Base-by-base conservation (phyloP, 306 rosid species). In the Prunus mira region DNA sequence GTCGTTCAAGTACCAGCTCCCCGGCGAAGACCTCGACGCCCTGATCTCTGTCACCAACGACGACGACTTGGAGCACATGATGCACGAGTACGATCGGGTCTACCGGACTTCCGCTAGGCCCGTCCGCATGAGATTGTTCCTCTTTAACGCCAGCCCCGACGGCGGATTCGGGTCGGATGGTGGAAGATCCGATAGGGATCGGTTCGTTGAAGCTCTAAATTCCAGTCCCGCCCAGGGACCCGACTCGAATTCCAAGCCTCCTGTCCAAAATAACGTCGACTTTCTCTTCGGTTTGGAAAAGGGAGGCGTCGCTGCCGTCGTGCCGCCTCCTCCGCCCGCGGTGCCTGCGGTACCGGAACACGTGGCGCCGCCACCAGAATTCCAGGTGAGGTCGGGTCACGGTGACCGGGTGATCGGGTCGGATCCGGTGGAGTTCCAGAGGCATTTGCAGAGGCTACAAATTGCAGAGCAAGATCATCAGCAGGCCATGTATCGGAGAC, bases 1-100 rank as follows among this genome's bases (percentile, higher is more conserved):
- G 19, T 79, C 96, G 56, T 89, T 92, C 78, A 95, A 92, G 91
- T 95, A 95, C 79, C 98, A 95, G 80, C 97, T 95, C 22, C 98
- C 98, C 2, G 98, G 98, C 0, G 98, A 95, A 58, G 98, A 90
- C 30, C 96, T 95, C 9, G 98, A 95, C 54, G 97, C 98, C 3
- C 82, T 95, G 70, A 95, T 95, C 56, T 95, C 98, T 10, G 97
- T 95, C 32, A 76, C 97, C 13, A 95, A 88, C 85, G 98, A 95
- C 32, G 98, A 95, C 19, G 98, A 95, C 70, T 90, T 95, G 3
- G 97, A 95, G 46, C 97, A 92, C 67, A 92, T 95, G 98, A 95
- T 95, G 98, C 93, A 88, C 68, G 98, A 95, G 82, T 95, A 86
- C 62, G 98, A 95, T 73, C 98, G 98, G 18, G 92, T 92, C 73